Base-by-base conservation (phyloP, 495 filamentous ascomycete species). In the Xylaria curta region DNA sequence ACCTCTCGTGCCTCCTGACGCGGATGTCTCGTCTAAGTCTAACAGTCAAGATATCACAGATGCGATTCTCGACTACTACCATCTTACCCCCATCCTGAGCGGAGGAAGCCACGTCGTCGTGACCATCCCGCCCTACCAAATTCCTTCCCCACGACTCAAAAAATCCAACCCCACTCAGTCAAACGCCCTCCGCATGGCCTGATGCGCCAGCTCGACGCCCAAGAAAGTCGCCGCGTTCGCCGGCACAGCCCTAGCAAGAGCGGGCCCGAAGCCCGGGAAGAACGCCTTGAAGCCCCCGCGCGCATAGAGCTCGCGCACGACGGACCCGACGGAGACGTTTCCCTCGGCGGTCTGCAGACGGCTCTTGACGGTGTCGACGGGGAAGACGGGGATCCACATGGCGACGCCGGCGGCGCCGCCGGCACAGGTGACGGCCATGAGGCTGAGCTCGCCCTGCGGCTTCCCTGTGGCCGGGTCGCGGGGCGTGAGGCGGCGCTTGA, bases 341-440 rank as follows among this genome's bases (percentile, higher is more conserved):
- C 95, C 95, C 72, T 96, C 93, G 31, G 93, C 93, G 53, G 93
- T 96, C 87, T 99, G 96, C 80, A 99, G 81, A 64, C 95, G 86
- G 68, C 90, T 93, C 88, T 99, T 99, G 81, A 99, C 90, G 0
- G 96, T 99, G 77, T 99, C 96, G 66, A 99, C 86, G 6, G 96
- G 96, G 88, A 99, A 99, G 24, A 99, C 94, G 31, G 97, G 94
- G 72, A 98, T 93, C 96, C 96, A 99, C 97, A 99, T 99, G 28
- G 96, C 94, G 60, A 99, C 90, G 76, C 96, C 96, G 0, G 96
- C 96, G 0, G 90, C 92, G 58, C 93, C 96, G 70, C 96, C 96
- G 0, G 96, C 96, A 46, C 88, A 86, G 72, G 93, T 90, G n/a
- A 99, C 88, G 4, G 96, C 97, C 4, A 87, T 79, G 72, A 98